phyloP scores from a whole-genome alignment of 257 asterid genomes.

The Cynanchum wilfordii region DNA sequence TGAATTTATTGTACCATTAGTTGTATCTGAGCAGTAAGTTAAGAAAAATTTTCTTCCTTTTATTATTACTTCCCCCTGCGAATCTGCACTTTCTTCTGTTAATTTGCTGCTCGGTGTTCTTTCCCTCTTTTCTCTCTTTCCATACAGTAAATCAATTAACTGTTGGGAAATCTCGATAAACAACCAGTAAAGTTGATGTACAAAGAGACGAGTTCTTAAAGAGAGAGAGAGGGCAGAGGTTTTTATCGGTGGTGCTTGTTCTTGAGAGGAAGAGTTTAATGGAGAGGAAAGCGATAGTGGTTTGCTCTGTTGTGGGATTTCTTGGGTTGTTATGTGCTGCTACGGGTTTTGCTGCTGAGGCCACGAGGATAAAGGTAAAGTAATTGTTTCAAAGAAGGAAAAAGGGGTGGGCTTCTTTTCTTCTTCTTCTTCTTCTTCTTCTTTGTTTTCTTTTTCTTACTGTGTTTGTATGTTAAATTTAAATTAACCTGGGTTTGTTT shows the following conservation, averaged over 20 bases:
- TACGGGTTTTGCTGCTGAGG: slow-evolving; percentile 76
- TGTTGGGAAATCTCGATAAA: not conserved
- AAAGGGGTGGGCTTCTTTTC: not conserved
- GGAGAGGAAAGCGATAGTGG: slow-evolving; percentile 51
- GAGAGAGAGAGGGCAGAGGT: not conserved
- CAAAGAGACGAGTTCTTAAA: not conserved
- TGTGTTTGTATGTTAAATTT: too few relatives aligned
- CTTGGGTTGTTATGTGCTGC: slow-evolving; percentile 68
- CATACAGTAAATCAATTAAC: not conserved
- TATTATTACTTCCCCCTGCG: not conserved
- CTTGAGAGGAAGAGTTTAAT: slow-evolving; percentile 16
- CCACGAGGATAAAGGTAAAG: slow-evolving; percentile 63
- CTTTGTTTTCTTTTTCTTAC: too few relatives aligned
- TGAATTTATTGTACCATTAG: not conserved
- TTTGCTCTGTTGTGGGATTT: slow-evolving; percentile 53
- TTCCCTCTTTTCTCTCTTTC: not conserved
- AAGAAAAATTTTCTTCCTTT: not conserved
- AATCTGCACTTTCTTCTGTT: not conserved
- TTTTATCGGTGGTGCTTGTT: not conserved
- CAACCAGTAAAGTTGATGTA: not conserved
- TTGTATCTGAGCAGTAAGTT: not conserved
- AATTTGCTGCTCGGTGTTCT: not conserved
- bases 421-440: too few relatives aligned
- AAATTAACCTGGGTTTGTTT: not conserved
- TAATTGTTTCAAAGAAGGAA: not conserved